Evolutionary conservation across 768 basidiomycete genomes (phyloP), one percentile per base, ranked within the genome.

Genomic region (Rhodotorula graminis): DNA sequence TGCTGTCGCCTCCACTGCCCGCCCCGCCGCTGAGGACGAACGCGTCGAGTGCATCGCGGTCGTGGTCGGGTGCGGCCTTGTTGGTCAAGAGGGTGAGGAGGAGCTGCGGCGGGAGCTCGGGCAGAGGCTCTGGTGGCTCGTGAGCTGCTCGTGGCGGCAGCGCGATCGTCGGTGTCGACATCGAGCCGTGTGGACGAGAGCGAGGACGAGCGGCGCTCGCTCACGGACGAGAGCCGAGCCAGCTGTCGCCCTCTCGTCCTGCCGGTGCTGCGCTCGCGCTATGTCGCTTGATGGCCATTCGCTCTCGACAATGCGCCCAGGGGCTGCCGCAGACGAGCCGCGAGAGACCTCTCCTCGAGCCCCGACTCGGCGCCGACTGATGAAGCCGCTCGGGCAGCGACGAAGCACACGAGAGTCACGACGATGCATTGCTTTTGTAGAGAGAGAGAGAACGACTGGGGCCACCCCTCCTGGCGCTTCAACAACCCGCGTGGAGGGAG

Each of bases 1-100:
- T 31, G 5, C 50, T n/a, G 23, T 46, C 50, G 16, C 33, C 52
- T 21, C 69, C 64, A 2, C 33, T 50, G 10, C 16, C 33, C 16
- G 56, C 69, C 0, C 33, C 61, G 21, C 65, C 58, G 29, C 64
- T 58, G 16, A 76, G 71, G 18, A 72, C 74, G 27, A 76, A 76
- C 14, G 44, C 23, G 68, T 76, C 74, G 65, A 76, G 71, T 8
- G 71, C 71, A 55, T 76, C 74, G 19, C 74, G 61, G 14, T 72
- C 33, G 37, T 29, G 31, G 27, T n/a, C 9, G 5, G 19, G 1
- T 19, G 56, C 25, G 56, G 59, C 47, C 4, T 29, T 8, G 31
- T 52, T 52, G 9, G 66, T 42, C 37, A 69, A 47, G 42, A 75
- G 68, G 25, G 70, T 33, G 60, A 76, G 59, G 40, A 76, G 61